phyloP scores from a whole-genome alignment of 2,329 filamentous ascomycete species.

The Escovopsis sp. region DNA sequence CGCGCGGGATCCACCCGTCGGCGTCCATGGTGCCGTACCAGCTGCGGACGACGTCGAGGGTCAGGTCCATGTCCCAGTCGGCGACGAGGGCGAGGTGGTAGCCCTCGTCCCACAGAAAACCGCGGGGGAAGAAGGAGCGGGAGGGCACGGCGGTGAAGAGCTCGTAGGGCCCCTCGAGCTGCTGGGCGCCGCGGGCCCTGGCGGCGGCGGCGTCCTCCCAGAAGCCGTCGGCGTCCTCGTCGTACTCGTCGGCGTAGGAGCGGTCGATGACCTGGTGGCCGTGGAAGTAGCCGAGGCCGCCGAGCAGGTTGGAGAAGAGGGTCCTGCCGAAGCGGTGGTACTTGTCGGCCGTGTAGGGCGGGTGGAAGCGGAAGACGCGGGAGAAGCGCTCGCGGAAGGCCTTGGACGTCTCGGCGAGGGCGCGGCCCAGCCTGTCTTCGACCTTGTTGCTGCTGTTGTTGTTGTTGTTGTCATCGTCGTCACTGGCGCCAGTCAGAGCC shows the following conservation, averaged over 20 bases:
- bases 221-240: constrained; percentile 89
- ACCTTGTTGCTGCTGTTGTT: too few relatives aligned
- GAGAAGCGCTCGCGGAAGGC: constrained; percentile 63
- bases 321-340: constrained; percentile 72
- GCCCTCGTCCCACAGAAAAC: constrained; percentile 96
- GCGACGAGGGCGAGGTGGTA: constrained; percentile 85
- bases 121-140: constrained; percentile 86
- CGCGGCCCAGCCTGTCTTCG: constrained; percentile 54
- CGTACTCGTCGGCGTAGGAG: constrained; percentile 82
- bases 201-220: constrained; percentile 85
- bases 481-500: constrained; percentile 31
- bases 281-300: constrained; percentile 90
- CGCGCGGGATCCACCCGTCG: constrained; percentile 92
- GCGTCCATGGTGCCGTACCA: constrained; percentile 96
- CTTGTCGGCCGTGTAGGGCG: constrained; percentile 58
- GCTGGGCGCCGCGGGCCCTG: constrained; percentile 49
- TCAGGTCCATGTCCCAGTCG: constrained; percentile 87
- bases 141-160: constrained; percentile 87
- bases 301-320: constrained; percentile 86
- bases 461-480: too few relatives aligned
- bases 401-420: constrained; percentile 50
- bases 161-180: constrained; percentile 67
- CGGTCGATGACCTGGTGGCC: constrained; percentile 79
- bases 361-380: constrained; percentile 47
- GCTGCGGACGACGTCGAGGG: constrained; percentile 75